Percentiles rank a stretch among this genome's conserved stretches.
phyloP scores from a whole-genome alignment of 2,329 filamentous ascomycete species.

The Exophiala aquamarina region DNA sequence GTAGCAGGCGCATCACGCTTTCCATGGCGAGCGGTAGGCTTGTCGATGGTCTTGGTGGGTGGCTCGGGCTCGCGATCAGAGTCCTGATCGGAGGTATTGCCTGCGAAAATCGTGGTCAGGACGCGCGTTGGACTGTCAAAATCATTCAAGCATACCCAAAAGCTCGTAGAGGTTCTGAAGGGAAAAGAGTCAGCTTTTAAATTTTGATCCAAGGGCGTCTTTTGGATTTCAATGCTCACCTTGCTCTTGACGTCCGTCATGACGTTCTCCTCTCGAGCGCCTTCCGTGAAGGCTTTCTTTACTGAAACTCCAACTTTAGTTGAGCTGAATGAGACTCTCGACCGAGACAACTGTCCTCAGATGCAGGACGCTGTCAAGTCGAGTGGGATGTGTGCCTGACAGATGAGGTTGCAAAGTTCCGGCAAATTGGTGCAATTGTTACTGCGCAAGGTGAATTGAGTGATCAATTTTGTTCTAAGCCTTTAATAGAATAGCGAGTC shows the following conservation, averaged over 20 bases:
- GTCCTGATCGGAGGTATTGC: conserved; percentile 69
- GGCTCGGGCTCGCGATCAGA: conserved; percentile 73
- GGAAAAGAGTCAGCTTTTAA: conserved; percentile 16
- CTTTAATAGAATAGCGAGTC: background rate
- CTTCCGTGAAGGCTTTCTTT: conserved; percentile 52
- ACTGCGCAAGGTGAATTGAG: conserved; percentile 7
- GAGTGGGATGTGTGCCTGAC: conserved; percentile 23
- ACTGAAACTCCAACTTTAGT: conserved; percentile 47
- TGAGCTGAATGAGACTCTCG: conserved; percentile 19
- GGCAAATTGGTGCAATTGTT: conserved; percentile 1
- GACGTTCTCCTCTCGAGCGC: conserved; percentile 49
- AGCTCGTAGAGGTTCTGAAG: conserved; percentile 93
- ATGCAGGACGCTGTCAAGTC: conserved; percentile 26
- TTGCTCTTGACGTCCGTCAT: conserved; percentile 55
- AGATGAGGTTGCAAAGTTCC: conserved; percentile 7
- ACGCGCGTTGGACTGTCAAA: conserved; percentile 23
- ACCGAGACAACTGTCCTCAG: conserved; percentile 26
- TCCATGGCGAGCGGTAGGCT: conserved; percentile 70
- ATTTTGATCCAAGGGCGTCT: conserved; percentile 15
- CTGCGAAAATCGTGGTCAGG: conserved; percentile 40
- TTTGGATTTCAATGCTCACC: conserved; percentile 36
- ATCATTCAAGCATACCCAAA: conserved; percentile 69
- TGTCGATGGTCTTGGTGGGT: conserved; percentile 87
- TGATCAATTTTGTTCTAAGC: background rate
- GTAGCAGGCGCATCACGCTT: conserved; percentile 87